Conservation (phyloP, 1,284 basidiomycete species). For the Ceratobasidium sp. region DNA sequence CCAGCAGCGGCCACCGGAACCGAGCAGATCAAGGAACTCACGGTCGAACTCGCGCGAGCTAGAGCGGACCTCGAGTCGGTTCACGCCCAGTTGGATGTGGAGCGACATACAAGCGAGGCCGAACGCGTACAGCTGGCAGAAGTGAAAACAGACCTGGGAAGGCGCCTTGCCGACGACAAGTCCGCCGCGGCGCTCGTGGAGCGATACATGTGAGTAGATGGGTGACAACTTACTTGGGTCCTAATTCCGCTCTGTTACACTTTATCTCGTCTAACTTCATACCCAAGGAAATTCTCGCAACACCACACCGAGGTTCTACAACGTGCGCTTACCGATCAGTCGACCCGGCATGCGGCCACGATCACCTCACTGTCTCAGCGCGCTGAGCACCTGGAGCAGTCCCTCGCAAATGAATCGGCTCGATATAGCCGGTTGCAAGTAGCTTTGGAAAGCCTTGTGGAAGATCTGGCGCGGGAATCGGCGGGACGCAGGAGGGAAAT, state of each 20-base stretch:
- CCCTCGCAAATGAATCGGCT: slow-evolving; percentile 54
- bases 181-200: slow-evolving; percentile 85
- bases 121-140: slow-evolving; percentile 57
- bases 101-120: slow-evolving; percentile 54
- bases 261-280: slow-evolving; percentile 16
- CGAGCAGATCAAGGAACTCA: slow-evolving; percentile 60
- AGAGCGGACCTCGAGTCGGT: slow-evolving; percentile 56
- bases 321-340: slow-evolving; percentile 43
- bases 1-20: slow-evolving; percentile 57
- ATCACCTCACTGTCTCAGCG: slow-evolving; percentile 61
- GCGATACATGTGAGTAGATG: slow-evolving; percentile 75
- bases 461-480: slow-evolving; percentile 73
- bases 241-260: slow-evolving; percentile 3
- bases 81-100: slow-evolving; percentile 56
- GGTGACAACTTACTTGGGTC: neutral
- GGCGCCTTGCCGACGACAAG: slow-evolving; percentile 70
- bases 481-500: slow-evolving; percentile 80
- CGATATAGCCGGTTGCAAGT: slow-evolving; percentile 60
- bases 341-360: slow-evolving; percentile 67
- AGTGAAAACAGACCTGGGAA: slow-evolving; percentile 63
- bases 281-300: slow-evolving; percentile 82
- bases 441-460: slow-evolving; percentile 74
- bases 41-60: slow-evolving; percentile 54
- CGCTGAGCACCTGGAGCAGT: slow-evolving; percentile 55
- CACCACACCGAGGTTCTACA: slow-evolving; percentile 40